Evolutionary conservation across 495 filamentous ascomycete genomes (phyloP).

Genomic region (Aspergillus steynii): DNA sequence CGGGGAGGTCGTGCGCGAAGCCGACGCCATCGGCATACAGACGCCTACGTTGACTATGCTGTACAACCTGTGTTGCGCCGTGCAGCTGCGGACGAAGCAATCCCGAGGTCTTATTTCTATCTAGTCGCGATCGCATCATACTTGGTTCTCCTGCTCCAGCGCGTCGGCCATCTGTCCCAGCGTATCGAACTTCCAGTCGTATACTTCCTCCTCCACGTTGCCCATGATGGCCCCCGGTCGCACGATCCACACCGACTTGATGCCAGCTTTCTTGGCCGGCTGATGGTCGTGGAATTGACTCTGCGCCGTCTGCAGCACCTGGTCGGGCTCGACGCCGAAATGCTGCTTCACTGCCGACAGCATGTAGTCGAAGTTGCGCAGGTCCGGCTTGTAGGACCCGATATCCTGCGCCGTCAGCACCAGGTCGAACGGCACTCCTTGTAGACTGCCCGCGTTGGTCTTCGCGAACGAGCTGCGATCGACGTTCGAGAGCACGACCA

Average conservation of each 20-base stretch:
- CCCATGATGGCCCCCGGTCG: slow-evolving; percentile 49
- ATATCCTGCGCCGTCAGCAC: slow-evolving; percentile 75
- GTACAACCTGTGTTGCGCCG: slow-evolving; percentile 5
- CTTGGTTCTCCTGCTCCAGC: slow-evolving; percentile 44
- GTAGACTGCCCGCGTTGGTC: slow-evolving; percentile 51
- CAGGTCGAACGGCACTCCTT: slow-evolving; percentile 58
- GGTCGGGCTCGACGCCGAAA: slow-evolving; percentile 52
- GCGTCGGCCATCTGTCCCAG: slow-evolving; percentile 74
- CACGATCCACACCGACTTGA: slow-evolving; percentile 71
- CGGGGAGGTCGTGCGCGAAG: slow-evolving; percentile 52
- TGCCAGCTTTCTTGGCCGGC: slow-evolving; percentile 60
- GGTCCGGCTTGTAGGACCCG: slow-evolving; percentile 72
- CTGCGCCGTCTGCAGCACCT: slow-evolving; percentile 69
- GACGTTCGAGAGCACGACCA: slow-evolving; percentile 72
- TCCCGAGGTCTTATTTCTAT: background rate
- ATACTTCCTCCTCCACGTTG: slow-evolving; percentile 47
- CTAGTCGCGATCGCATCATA: too few species aligned
- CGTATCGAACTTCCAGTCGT: slow-evolving; percentile 60
- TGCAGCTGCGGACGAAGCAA: slow-evolving; percentile 7
- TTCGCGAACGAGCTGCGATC: slow-evolving; percentile 60
- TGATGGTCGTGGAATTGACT: slow-evolving; percentile 72
- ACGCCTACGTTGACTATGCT: slow-evolving; percentile 7
- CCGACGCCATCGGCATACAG: background rate
- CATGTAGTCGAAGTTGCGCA: slow-evolving; percentile 67
- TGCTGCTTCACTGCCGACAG: slow-evolving; percentile 51